Conservation (phyloP, 2,329 filamentous ascomycete species). For the Phialophora chinensis region DNA sequence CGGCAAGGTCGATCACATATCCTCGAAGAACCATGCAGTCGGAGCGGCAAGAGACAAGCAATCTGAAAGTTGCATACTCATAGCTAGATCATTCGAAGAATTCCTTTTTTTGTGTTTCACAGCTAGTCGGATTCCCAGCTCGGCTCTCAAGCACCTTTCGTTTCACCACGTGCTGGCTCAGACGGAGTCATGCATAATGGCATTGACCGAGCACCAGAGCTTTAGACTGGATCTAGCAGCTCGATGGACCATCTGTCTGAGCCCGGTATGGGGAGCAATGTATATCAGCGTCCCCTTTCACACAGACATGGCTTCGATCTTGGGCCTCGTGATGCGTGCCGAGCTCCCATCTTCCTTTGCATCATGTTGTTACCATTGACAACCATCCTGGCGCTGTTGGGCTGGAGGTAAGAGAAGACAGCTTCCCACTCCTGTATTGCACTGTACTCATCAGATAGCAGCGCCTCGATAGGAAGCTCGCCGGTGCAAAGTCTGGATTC, state of each 20-base stretch:
- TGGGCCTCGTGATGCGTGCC: background rate
- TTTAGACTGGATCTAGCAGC: conserved; percentile 7
- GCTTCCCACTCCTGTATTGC: background rate
- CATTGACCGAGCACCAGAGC: background rate
- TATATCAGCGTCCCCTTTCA: background rate
- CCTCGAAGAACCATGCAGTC: background rate
- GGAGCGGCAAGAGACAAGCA: background rate
- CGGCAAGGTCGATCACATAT: background rate
- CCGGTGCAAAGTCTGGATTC: background rate
- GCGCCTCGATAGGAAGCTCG: background rate
- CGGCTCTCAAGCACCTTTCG: background rate
- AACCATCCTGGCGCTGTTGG: conserved; percentile 2
- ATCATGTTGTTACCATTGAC: conserved; percentile 7
- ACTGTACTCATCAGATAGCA: background rate
- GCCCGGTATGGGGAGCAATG: background rate
- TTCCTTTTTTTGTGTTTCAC: background rate
- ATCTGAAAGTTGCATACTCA: background rate
- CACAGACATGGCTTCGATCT: background rate
- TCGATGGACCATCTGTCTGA: conserved; percentile 10
- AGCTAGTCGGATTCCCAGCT: background rate
- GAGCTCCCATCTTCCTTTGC: conserved; percentile 10
- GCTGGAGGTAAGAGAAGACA: conserved; percentile 10
- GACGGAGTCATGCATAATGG: background rate
- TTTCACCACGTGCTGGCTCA: conserved; percentile 1
- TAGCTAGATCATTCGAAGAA: background rate